Evolutionary conservation across 129 eudicot species (phyloP).

Genomic region (Arctium lappa): DNA sequence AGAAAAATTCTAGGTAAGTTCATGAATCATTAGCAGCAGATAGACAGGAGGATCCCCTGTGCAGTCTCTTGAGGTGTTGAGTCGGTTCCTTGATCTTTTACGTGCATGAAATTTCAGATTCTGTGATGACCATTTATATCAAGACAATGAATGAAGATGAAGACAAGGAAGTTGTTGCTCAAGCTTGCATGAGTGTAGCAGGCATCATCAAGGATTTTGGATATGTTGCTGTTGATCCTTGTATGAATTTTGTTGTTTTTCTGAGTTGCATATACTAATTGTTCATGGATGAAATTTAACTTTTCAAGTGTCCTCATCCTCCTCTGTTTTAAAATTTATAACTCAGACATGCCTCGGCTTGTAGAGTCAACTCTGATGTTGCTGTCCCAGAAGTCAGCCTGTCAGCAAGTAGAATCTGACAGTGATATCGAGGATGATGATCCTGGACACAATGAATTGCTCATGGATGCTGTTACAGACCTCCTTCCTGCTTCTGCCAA

Average conservation of each 20-base stretch:
- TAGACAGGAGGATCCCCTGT: background rate
- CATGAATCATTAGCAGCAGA: slow-evolving; percentile 9
- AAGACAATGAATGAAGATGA: slow-evolving; percentile 93
- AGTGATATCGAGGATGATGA: slow-evolving; percentile 68
- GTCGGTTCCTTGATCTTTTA: background rate
- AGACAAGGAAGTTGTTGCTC: slow-evolving; percentile 97
- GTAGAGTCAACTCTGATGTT: slow-evolving; percentile 69
- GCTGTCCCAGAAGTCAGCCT: slow-evolving; percentile 63
- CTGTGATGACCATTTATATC: slow-evolving; percentile 77
- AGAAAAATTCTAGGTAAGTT: slow-evolving; percentile 68
- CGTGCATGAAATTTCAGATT: slow-evolving; percentile 37
- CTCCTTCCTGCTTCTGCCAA: slow-evolving; percentile 93
- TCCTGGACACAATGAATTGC: slow-evolving; percentile 71
- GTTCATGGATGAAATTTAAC: background rate
- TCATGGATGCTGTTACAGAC: slow-evolving; percentile 96
- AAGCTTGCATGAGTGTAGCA: slow-evolving; percentile 82
- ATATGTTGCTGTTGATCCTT: slow-evolving; percentile 63
- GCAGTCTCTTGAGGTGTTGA: slow-evolving; percentile 12
- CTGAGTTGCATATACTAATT: background rate
- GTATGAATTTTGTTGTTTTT: slow-evolving; percentile 31
- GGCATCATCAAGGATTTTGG: slow-evolving; percentile 70
- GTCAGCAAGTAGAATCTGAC: slow-evolving; percentile 69
- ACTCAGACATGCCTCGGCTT: slow-evolving; percentile 64
- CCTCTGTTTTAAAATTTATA: background rate
- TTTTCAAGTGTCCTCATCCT: slow-evolving; percentile 6